Evolutionary conservation across 495 filamentous ascomycete genomes (phyloP), one percentile per base, ranked within the genome.

Genomic region (Podospora sp.): DNA sequence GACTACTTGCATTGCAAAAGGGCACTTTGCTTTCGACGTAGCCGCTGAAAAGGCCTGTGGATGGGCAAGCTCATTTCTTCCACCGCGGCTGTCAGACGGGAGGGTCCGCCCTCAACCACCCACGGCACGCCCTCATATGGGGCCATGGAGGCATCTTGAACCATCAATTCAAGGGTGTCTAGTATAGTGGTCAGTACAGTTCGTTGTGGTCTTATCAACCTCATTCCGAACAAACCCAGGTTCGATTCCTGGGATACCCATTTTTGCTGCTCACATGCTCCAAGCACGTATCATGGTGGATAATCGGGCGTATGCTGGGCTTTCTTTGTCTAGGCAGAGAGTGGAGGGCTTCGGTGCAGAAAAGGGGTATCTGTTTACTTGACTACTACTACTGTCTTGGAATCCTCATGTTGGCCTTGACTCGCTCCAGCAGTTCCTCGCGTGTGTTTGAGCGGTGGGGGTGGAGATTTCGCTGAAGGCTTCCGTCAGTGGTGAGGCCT

Each of bases 361-460:
- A 46, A 14, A 11, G 40, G 40, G 4, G 12, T 46, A 35, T 36
- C 14, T 61, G 33, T 60, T 29, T 56, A 27, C 21, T 27, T 7
- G 6, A 27, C n/a, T n/a, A n/a, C n/a, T n/a, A 35, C 64, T 60
- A 68, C 49, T 69, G 52, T 62, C 80, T 77, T 52, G 78, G 72
- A n/a, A 77, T 76, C 29, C 89, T 83, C 82, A 96, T 81, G 75
- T 96, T 96, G 2, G 90, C 89, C 77, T 85, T 90, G 14, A 98
- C 86, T 69, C 92, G 82, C 69, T 93, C 92, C 3, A 97, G 74
- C 7, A 98, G 79, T 73, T 95, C 86, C 57, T 93, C 91, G 20
- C 88, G 85, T 7, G 87, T 90, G 61, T 91, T 90, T 12, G 79
- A 82, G 0, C 85, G 78, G 65, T 81, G 82, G 12, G 92, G 90